Conservation (phyloP, 768 basidiomycete species). For the Suillus fuscotomentosus region DNA sequence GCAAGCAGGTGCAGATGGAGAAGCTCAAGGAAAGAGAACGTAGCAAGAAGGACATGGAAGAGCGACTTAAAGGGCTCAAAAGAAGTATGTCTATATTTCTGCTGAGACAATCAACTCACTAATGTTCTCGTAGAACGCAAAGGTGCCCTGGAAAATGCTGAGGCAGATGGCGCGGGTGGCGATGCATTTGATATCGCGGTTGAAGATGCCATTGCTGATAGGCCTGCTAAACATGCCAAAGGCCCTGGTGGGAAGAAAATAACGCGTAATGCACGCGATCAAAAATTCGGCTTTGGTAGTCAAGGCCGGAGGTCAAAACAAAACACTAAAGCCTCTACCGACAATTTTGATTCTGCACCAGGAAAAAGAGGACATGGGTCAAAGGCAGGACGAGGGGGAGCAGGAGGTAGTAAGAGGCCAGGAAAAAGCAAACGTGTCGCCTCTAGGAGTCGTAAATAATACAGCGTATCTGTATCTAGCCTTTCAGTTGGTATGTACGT, state of each 20-base stretch:
- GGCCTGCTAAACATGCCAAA: slow-evolving; percentile 56
- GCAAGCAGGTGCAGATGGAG: slow-evolving; percentile 96
- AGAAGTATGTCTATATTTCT: slow-evolving; percentile 59
- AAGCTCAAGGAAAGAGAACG: slow-evolving; percentile 88
- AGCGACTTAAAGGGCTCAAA: slow-evolving; percentile 82
- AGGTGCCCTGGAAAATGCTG: slow-evolving; percentile 69
- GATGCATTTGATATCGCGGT: slow-evolving; percentile 85
- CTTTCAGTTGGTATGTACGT: neutral
- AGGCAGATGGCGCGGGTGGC: slow-evolving; percentile 48
- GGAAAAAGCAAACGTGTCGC: slow-evolving; percentile 59
- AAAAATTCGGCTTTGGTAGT: slow-evolving; percentile 83
- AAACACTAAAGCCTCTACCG: slow-evolving; percentile 80
- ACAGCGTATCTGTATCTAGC: slow-evolving; percentile 3
- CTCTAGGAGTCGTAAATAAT: slow-evolving; percentile 35
- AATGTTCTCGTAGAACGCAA: slow-evolving; percentile 64
- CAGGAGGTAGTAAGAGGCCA: slow-evolving; percentile 45
- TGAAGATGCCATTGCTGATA: slow-evolving; percentile 83
- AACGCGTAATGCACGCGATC: slow-evolving; percentile 62
- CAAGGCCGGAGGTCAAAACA: slow-evolving; percentile 69
- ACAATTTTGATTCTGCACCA: slow-evolving; percentile 56
- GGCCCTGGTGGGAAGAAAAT: slow-evolving; percentile 33
- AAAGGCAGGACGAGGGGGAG: slow-evolving; percentile 28
- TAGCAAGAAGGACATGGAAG: slow-evolving; percentile 90
- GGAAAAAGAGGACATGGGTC: slow-evolving; percentile 29
- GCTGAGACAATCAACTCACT: neutral